Evolutionary conservation across 1,284 basidiomycete species (phyloP), one percentile per base, ranked within the genome.

Genomic region (Agroathelia rolfsii): DNA sequence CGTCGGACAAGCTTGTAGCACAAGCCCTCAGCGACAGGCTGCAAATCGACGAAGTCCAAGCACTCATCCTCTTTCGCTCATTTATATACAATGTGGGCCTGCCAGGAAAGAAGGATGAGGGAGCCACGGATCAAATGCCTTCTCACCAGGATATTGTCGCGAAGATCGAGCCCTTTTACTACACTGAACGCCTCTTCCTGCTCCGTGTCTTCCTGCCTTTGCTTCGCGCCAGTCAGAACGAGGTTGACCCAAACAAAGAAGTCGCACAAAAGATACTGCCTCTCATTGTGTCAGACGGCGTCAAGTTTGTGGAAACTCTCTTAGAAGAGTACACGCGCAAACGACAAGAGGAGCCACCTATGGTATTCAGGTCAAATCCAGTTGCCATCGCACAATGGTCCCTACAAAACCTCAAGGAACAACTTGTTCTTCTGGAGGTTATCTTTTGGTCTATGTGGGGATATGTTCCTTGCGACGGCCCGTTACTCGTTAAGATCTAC

Each of bases 361-460:
- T 62, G 19, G 51, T 53, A 2, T 56, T 75, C 20, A 59, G 56
- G 10, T 54, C 59, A 7, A 69, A 83, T 33, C 74, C 81, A 1
- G 66, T 66, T 36, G 64, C 69, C 16, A 76, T 80, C 2, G 65
- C 76, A 3, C 59, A 65, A 23, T 87, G 84, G 78, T 80, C 77
- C 12, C 88, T 85, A 51, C 86, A 88, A 49, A 79, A 76, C 44
- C 51, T 73, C 12, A 74, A 71, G 47, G 83, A 90, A 50, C 88
- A 92, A 48, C 61, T 90, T 18, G 75, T 78, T 6, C 52, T 89
- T 14, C 59, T 92, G 28, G 89, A 93, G 46, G 71, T 88, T 21
- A 62, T 89, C 19, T 93, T 92, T 51, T 86, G 85, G 70, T 67
- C 77, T 3, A 76, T 87, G 71, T 89, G 82, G 73, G 75, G 71